Conservation (phyloP, 306 rosid species). For the Dalbergia oliveri region DNA sequence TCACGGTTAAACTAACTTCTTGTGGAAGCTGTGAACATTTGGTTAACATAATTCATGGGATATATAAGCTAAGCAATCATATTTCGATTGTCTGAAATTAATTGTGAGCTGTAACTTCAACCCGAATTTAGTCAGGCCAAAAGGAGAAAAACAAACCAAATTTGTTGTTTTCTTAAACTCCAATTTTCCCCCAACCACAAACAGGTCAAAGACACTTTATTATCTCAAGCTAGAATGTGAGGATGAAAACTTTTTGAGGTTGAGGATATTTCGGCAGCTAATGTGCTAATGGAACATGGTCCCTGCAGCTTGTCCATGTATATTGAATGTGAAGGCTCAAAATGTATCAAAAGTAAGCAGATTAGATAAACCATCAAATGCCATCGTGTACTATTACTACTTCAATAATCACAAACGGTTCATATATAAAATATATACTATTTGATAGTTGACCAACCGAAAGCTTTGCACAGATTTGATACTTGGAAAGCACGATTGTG, state of each 20-base stretch:
- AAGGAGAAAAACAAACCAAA: background rate
- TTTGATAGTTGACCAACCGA: conserved; percentile 46
- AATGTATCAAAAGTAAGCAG: conserved; percentile 7
- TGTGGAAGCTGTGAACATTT: conserved; percentile 8
- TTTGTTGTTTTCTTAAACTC: conserved; percentile 45
- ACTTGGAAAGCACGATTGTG: conserved; percentile 38
- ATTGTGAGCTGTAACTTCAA: background rate
- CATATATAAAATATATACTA: conserved; percentile 28
- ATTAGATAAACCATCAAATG: conserved; percentile 47
- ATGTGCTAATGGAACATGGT: conserved; percentile 35
- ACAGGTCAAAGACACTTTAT: conserved; percentile 39
- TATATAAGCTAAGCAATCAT: conserved; percentile 10
- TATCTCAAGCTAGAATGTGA: conserved; percentile 21
- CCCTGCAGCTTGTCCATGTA: conserved; percentile 29
- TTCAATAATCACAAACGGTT: conserved; percentile 42
- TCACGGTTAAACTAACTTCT: background rate
- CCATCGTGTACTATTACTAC: conserved; percentile 25
- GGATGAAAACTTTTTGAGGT: conserved; percentile 37
- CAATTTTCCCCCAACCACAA: conserved; percentile 52
- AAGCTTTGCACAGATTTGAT: conserved; percentile 38
- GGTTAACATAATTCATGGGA: background rate
- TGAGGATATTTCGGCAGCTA: conserved; percentile 40
- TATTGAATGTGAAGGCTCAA: conserved; percentile 35
- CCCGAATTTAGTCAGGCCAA: background rate
- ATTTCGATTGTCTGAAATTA: conserved; percentile 13